These are phyloP conservation scores for Plantago lanceolata DNA, from an alignment of 305 asterid genomes.

Conservation along the genomic window DNA sequence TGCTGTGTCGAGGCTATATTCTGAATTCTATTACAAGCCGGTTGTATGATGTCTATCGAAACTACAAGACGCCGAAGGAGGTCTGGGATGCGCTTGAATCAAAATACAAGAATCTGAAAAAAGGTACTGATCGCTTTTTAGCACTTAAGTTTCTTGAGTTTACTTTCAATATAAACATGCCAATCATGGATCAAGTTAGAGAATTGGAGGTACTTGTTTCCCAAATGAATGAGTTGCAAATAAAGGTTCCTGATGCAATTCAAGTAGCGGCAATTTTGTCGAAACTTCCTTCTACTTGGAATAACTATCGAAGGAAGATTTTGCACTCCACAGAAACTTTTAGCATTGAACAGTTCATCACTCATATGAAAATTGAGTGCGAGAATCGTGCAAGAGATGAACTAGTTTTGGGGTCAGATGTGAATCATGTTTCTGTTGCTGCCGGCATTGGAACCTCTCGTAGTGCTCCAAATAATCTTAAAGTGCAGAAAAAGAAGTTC, in stretches of 20 bases:
- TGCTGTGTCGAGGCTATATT: not conserved
- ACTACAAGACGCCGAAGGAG: not conserved
- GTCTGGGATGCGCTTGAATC: not conserved
- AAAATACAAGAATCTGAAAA: not conserved
- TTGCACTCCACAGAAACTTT: not conserved
- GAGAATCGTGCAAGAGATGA: not conserved
- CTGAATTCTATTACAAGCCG: not conserved
- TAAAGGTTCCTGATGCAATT: not conserved
- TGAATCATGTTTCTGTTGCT: too few relatives aligned
- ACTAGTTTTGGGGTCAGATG: not conserved
- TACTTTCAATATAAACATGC: not conserved
- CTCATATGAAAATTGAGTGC: not conserved
- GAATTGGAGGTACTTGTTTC: not conserved
- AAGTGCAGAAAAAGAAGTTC: not conserved
- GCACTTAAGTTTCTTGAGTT: not conserved
- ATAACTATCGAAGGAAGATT: not conserved
- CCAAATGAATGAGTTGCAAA: constrained; percentile 2
- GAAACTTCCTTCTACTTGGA: constrained; percentile 5
- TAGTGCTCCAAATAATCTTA: not conserved
- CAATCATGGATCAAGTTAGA: not conserved
- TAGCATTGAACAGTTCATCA: not conserved
- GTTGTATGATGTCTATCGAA: not conserved
- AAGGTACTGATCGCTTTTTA: not conserved
- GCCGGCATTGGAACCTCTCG: not conserved
- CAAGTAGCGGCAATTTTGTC: not conserved